Conservation (phyloP, 352 stramenopile genomes). For the Phytopythium vexans region DNA sequence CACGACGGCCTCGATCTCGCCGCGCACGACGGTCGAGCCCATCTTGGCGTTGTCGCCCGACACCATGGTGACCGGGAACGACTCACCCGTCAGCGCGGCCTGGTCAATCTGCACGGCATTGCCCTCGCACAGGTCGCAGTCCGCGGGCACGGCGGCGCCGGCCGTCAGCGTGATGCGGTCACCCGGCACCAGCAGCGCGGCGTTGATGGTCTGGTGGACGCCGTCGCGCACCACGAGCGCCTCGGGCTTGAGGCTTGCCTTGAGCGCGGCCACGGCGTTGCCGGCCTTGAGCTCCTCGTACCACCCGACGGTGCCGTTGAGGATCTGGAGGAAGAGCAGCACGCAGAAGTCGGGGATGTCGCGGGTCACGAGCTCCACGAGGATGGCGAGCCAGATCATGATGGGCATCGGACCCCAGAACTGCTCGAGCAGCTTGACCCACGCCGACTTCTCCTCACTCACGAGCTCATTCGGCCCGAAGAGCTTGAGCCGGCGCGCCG, state of each 20-base stretch:
- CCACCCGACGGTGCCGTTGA: constrained; percentile 70
- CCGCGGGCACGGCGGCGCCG: constrained; percentile 90
- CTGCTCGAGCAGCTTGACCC: constrained; percentile 59
- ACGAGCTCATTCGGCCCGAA: constrained; percentile 90
- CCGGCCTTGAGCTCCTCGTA: constrained; percentile 81
- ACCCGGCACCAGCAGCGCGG: constrained; percentile 90
- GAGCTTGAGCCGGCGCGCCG: constrained; percentile 62
- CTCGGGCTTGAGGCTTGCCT: constrained; percentile 81
- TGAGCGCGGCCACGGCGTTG: constrained; percentile 85
- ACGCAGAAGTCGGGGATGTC: constrained; percentile 62
- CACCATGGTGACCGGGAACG: constrained; percentile 89
- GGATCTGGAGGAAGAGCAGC: constrained; percentile 67
- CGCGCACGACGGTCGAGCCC: constrained; percentile 79
- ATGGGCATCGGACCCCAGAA: constrained; percentile 86
- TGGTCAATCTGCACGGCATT: constrained; percentile 89
- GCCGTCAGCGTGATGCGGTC: constrained; percentile 90
- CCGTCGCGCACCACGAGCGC: constrained; percentile 88
- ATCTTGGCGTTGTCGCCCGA: constrained; percentile 84
- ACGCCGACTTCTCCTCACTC: constrained; percentile 40
- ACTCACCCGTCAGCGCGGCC: constrained; percentile 93
- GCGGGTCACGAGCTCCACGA: constrained; percentile 64
- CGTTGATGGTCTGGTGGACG: constrained; percentile 86
- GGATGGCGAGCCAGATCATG: constrained; percentile 91
- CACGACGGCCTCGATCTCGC: constrained; percentile 93
- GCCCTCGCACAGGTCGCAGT: constrained; percentile 86